phyloP scores from a whole-genome alignment of 768 basidiomycete genomes.

The Exidia glandulosa region DNA sequence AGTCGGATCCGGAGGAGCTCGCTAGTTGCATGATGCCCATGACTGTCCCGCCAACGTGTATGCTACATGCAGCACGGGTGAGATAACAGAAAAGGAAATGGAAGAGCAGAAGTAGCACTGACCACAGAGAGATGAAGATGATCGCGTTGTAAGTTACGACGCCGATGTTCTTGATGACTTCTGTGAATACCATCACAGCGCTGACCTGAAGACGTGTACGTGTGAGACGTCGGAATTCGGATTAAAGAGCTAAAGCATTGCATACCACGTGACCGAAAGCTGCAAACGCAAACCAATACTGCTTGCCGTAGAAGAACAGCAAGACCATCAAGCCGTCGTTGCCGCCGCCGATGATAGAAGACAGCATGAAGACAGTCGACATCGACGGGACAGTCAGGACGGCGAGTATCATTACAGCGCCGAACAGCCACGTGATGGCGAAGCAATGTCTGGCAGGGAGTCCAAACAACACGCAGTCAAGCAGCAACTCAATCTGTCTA shows the following conservation, averaged over 20 bases:
- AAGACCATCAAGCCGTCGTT: background rate
- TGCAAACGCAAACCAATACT: background rate
- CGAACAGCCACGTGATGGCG: background rate
- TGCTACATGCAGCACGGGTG: too few relatives aligned
- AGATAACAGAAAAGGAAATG: too few relatives aligned
- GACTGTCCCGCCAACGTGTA: background rate
- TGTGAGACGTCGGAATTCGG: too few relatives aligned
- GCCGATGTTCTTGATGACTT: background rate
- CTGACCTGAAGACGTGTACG: too few relatives aligned
- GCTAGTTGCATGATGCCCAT: background rate
- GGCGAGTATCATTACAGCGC: background rate
- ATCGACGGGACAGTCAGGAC: background rate
- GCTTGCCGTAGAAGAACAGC: background rate
- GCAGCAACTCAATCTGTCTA: background rate
- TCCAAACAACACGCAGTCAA: background rate
- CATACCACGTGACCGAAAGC: background rate
- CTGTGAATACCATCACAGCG: background rate
- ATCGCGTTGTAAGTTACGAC: background rate
- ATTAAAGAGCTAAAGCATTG: too few relatives aligned
- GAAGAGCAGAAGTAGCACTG: too few relatives aligned
- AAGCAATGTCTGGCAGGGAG: background rate
- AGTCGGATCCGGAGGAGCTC: background rate
- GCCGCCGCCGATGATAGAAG: background rate
- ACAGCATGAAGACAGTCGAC: background rate
- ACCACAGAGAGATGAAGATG: background rate